phyloP scores from a whole-genome alignment of 805 yeast species.

The Spathaspora boniae region DNA sequence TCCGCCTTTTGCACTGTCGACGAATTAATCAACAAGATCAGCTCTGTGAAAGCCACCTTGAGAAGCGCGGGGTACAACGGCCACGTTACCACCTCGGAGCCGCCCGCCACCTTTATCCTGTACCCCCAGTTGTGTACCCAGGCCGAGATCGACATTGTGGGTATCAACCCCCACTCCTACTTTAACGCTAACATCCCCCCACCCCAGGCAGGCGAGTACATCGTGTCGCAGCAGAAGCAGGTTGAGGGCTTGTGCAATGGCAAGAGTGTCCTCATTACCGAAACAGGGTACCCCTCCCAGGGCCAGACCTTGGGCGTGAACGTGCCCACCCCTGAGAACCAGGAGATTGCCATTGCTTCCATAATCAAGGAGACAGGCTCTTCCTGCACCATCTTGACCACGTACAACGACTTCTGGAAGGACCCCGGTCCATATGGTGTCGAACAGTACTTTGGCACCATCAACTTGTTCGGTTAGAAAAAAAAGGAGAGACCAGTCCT shows the following conservation, averaged over 20 bases:
- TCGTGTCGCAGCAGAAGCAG: constrained; percentile 56
- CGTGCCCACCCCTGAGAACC: constrained; percentile 69
- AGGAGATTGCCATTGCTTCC: constrained; percentile 60
- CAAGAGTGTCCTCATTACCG: constrained; percentile 61
- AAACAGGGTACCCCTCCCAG: constrained; percentile 84
- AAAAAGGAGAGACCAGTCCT: too few relatives aligned
- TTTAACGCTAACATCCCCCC: constrained; percentile 66
- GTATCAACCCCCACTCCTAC: constrained; percentile 84
- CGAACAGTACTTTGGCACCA: constrained; percentile 83
- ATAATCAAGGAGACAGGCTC: constrained; percentile 58
- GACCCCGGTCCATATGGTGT: constrained; percentile 76
- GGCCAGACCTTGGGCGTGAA: constrained; percentile 73
- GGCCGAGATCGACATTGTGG: constrained; percentile 76
- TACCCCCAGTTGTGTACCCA: constrained; percentile 66
- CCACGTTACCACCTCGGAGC: constrained; percentile 78
- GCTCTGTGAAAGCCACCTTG: constrained; percentile 57
- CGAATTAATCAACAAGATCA: constrained; percentile 63
- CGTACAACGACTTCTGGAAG: constrained; percentile 88
- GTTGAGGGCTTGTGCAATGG: constrained; percentile 55
- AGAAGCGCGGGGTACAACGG: constrained; percentile 74
- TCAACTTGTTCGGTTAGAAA: constrained; percentile 27
- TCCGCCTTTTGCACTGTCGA: constrained; percentile 56
- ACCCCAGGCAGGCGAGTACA: constrained; percentile 65
- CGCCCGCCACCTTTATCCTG: constrained; percentile 68
- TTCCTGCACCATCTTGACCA: constrained; percentile 68